Percentiles rank a stretch among this genome's conserved stretches.
These are phyloP conservation scores for Beauveria medogensis DNA, from an alignment of 2,329 filamentous ascomycete species.

Conservation along the genomic window DNA sequence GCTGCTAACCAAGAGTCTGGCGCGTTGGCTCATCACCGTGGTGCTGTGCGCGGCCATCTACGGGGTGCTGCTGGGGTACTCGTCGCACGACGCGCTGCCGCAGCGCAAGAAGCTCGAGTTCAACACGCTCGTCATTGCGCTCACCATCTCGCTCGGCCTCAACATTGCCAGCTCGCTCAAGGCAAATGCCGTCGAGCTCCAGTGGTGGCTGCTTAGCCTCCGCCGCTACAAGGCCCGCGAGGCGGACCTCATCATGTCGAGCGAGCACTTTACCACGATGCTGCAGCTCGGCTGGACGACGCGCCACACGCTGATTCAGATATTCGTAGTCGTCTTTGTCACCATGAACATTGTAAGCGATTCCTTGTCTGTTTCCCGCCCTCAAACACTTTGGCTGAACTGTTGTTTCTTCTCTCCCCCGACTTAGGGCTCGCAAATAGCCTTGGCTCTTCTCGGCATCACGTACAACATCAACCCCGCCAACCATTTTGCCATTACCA, in stretches of 20 bases:
- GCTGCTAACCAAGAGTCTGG: constrained; percentile 13
- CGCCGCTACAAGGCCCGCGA: constrained; percentile 29
- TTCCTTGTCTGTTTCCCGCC: too few relatives aligned
- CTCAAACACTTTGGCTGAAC: background rate
- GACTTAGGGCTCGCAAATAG: constrained; percentile 31
- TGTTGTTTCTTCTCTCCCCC: background rate
- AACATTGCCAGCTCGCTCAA: constrained; percentile 35
- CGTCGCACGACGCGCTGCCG: constrained; percentile 21
- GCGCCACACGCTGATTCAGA: constrained; percentile 12
- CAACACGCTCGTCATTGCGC: constrained; percentile 35
- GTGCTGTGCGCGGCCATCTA: constrained; percentile 22
- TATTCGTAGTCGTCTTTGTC: constrained; percentile 18
- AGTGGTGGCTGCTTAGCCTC: constrained; percentile 37
- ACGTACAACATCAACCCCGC: constrained; percentile 34
- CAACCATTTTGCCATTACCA: constrained; percentile 24
- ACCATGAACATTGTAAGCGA: constrained; percentile 17
- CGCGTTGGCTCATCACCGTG: constrained; percentile 23
- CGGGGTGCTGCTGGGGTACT: constrained; percentile 22
- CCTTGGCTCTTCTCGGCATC: constrained; percentile 33
- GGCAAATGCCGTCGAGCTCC: constrained; percentile 33
- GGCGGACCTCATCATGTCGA: constrained; percentile 17
- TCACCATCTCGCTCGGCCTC: constrained; percentile 34
- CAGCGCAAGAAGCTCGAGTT: constrained; percentile 30
- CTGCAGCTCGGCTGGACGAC: constrained; percentile 15
- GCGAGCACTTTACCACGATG: constrained; percentile 19